A percentile compares a stretch with the other conserved stretches of the same genome.
phyloP scores from a whole-genome alignment of 2,329 filamentous ascomycete species.

The Ophiobolus disseminans region DNA sequence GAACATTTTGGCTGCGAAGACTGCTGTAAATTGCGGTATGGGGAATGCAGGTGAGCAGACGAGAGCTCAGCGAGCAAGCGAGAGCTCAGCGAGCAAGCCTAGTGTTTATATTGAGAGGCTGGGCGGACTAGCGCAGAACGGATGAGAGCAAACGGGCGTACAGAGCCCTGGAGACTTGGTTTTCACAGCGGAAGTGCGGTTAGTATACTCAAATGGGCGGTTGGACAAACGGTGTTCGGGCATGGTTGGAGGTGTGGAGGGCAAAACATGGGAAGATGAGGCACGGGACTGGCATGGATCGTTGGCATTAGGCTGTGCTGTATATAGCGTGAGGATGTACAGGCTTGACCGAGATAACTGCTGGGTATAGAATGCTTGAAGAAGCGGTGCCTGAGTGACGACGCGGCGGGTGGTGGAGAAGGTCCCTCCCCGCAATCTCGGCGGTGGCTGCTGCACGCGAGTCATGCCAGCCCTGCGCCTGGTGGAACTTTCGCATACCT shows the following conservation, averaged over 20 bases:
- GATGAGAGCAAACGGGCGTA: no score
- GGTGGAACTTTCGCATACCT: constrained; percentile 7
- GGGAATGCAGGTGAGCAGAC: background rate
- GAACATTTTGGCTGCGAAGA: constrained; percentile 21
- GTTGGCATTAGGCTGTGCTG: no score
- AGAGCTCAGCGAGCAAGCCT: background rate
- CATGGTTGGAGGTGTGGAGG: no score
- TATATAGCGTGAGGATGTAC: no score
- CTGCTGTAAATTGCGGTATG: background rate
- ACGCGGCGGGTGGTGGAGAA: no score
- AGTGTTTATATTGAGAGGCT: background rate
- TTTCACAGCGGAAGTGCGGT: background rate
- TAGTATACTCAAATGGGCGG: background rate
- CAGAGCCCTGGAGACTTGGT: background rate
- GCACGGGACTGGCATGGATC: background rate
- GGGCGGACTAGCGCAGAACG: no score
- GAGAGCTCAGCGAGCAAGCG: background rate
- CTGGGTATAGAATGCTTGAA: background rate
- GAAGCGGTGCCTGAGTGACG: constrained; percentile 2
- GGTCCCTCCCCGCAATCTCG: constrained; percentile 14
- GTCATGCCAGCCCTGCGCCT: background rate
- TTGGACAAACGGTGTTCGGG: no score
- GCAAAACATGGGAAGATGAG: no score
- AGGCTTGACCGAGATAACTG: no score
- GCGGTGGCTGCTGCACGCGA: constrained; percentile 1